phyloP scores from a whole-genome alignment of 306 rosid genomes.

The Cicer yamashitae region DNA sequence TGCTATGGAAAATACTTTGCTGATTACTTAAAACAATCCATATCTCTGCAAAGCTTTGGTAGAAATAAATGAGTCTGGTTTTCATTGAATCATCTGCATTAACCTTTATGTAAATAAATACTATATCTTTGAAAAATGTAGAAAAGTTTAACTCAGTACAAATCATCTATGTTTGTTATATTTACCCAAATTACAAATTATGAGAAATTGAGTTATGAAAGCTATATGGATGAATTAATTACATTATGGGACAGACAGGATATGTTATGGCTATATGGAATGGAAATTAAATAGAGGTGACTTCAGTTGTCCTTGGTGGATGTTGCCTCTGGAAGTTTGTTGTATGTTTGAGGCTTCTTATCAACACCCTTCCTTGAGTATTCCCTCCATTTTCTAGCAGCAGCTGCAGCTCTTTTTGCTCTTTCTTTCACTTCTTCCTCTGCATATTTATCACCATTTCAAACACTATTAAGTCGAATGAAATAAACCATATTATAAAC shows the following conservation, averaged over 20 bases:
- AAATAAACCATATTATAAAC: constrained; percentile 16
- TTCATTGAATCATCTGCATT: background rate
- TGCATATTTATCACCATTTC: constrained; percentile 48
- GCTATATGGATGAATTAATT: constrained; percentile 47
- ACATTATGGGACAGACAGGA: constrained; percentile 36
- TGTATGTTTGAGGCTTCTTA: constrained; percentile 39
- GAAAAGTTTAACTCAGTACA: too few relatives aligned
- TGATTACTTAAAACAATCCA: background rate
- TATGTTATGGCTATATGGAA: constrained; percentile 18
- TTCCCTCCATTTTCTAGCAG: constrained; percentile 95
- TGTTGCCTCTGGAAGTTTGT: constrained; percentile 78
- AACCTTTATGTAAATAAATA: background rate
- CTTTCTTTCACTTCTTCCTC: constrained; percentile 80
- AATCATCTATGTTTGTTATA: constrained; percentile 37
- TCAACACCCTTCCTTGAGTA: constrained; percentile 86
- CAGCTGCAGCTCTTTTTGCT: constrained; percentile 84
- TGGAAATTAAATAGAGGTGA: constrained; percentile 45
- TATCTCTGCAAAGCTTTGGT: background rate
- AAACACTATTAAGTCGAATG: background rate
- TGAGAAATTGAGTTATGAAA: constrained; percentile 32
- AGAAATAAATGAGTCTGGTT: background rate
- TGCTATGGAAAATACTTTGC: constrained; percentile 7
- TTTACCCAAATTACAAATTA: constrained; percentile 42
- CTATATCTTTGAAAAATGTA: too few relatives aligned
- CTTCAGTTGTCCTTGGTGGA: constrained; percentile 53